Base-by-base conservation (phyloP, 2,329 filamentous ascomycete species). In the Xylariaceae sp. region DNA sequence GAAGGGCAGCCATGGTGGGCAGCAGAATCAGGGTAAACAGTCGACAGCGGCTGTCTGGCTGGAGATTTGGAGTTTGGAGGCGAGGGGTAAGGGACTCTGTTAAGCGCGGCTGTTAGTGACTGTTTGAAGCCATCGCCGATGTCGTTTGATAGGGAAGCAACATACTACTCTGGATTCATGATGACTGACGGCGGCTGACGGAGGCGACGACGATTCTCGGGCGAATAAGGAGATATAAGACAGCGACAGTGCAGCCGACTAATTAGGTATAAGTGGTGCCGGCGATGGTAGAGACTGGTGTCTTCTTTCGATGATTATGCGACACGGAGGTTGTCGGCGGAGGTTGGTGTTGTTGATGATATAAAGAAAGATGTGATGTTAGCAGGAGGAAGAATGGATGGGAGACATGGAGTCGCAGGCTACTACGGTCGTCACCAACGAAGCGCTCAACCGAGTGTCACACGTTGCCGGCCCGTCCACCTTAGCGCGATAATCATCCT, bases 81-180 rank as follows among this genome's bases (percentile, higher is more conserved):
- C 29, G 43, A 49, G 54, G 49, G 45, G 53, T 60, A 34, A n/a
- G n/a, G n/a, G 47, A 56, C 54, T 48, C 53, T 57, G 50, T 53
- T 53, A 8, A 29, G 14, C 8, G 27, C n/a, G 34, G 21, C n/a
- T 32, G 21, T 38, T 17, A 44, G 50, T 55, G 19, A 55, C 47
- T 49, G 33, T 42, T 22, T 23, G 38, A 47, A 43, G 34, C 29
- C 34, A 51, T 53, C 47, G 25, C 42, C 40, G 36, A 27, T 27
- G 42, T 5, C 21, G 35, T 40, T n/a, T n/a, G 2, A 17, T 25
- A 32, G 50, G 52, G 42, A 56, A 55, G 49, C 55, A 62, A 83
- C 86, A 67, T 83, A 93, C 88, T 80, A 93, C 88, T 93, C 88
- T 68, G 88, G 88, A 79, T 93, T 93, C 88, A 93, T 93, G 67